Percentiles rank a stretch among this genome's conserved stretches.
Evolutionary conservation across 208 protist genomes (phyloP).

Genomic region (Porcisia deanei): DNA sequence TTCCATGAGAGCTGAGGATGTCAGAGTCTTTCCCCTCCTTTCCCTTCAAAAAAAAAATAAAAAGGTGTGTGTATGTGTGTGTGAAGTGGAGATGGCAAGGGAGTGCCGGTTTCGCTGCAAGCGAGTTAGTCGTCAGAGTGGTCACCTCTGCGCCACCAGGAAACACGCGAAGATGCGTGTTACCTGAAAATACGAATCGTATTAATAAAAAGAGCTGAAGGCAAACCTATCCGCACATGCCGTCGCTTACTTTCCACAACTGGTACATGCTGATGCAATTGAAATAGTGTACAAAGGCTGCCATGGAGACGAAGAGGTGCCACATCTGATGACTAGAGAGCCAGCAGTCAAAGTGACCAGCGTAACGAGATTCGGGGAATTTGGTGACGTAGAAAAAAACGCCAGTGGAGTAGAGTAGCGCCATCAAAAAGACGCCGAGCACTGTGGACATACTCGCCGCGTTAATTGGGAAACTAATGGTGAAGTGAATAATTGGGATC

Average conservation of each 20-base stretch:
- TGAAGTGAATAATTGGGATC: constrained; percentile 65
- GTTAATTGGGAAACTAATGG: constrained; percentile 34
- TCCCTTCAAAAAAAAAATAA: no score
- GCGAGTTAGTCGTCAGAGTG: no score
- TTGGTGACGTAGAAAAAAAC: constrained; percentile 80
- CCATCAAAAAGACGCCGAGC: constrained; percentile 54
- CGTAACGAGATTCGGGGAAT: constrained; percentile 65
- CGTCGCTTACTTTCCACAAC: constrained; percentile 47
- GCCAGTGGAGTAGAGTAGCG: constrained; percentile 68
- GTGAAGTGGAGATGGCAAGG: no score
- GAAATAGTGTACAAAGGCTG: constrained; percentile 71
- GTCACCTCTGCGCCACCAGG: no score
- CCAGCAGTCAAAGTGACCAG: constrained; percentile 76
- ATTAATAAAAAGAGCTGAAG: no score
- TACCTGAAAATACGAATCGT: no score
- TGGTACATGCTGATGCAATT: constrained; percentile 77
- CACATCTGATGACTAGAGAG: constrained; percentile 79
- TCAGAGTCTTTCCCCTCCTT: no score
- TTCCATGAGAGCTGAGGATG: no score
- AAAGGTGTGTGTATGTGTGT: no score
- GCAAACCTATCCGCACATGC: constrained; percentile 10
- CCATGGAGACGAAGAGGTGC: constrained; percentile 77
- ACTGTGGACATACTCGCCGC: constrained; percentile 34
- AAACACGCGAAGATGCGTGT: no score
- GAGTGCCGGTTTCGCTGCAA: no score